phyloP scores from a whole-genome alignment of 2,329 filamentous ascomycete species.

The Ascochyta koolunga region DNA sequence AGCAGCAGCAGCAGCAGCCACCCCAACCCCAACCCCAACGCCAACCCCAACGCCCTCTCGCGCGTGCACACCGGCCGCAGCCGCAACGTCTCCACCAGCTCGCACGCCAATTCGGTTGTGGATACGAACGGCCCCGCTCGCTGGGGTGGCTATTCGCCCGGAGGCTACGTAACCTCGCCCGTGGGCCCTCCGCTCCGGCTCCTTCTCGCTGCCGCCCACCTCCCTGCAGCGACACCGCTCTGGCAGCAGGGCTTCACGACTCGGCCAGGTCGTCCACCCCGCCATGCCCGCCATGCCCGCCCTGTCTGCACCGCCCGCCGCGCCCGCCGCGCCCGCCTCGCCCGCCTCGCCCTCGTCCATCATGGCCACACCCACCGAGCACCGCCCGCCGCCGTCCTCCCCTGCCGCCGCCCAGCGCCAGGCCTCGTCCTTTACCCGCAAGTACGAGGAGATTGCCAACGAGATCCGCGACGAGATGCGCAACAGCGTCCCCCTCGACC shows the following conservation, averaged over 20 bases:
- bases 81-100: constrained; percentile 51
- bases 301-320: neutral
- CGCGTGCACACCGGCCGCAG: constrained; percentile 40
- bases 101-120: constrained; percentile 66
- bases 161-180: constrained; percentile 71
- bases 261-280: constrained; percentile 51
- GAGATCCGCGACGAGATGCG: constrained; percentile 42
- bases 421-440: constrained; percentile 45
- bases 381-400: constrained; percentile 11
- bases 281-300: constrained; percentile 26
- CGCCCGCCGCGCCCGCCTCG: constrained; percentile 16
- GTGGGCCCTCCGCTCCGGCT: constrained; percentile 62
- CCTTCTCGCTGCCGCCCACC: constrained; percentile 45
- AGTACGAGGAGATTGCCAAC: constrained; percentile 47
- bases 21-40: constrained; percentile 18
- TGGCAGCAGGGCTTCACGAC: constrained; percentile 48
- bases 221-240: constrained; percentile 47
- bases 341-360: constrained; percentile 23
- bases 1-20: too few species aligned
- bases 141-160: constrained; percentile 73
- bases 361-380: constrained; percentile 3
- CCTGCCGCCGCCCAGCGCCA: constrained; percentile 32
- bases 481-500: constrained; percentile 17
- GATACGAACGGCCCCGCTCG: constrained; percentile 71
- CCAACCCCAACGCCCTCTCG: constrained; percentile 32